These are phyloP conservation scores for Nannochloropsis oceanica DNA, from an alignment of 108 stramenopile genomes.

Conservation along the genomic window DNA sequence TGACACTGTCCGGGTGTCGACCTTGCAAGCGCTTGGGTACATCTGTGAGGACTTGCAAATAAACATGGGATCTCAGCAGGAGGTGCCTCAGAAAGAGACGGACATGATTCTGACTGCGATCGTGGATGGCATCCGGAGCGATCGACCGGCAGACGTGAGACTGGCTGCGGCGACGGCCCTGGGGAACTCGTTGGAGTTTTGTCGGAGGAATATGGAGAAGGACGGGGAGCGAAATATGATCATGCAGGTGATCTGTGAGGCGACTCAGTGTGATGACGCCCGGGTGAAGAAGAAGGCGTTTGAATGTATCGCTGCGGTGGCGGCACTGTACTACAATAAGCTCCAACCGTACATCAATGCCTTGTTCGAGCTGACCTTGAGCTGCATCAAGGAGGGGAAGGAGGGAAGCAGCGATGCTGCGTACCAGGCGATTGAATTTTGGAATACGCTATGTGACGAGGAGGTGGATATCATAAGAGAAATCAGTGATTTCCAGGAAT, in stretches of 20 bases:
- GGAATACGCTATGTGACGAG: conserved; percentile 72
- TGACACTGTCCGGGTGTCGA: conserved; percentile 54
- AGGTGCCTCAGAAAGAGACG: conserved; percentile 57
- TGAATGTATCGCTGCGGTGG: conserved; percentile 70
- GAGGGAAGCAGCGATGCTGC: conserved; percentile 46
- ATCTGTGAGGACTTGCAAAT: conserved; percentile 54
- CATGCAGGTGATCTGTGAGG: conserved; percentile 82
- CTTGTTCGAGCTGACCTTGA: conserved; percentile 70
- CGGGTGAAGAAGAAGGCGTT: conserved; percentile 62
- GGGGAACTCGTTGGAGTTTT: conserved; percentile 72
- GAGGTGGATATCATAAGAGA: conserved; percentile 54
- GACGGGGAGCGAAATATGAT: conserved; percentile 75
- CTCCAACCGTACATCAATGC: conserved; percentile 73
- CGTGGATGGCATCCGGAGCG: conserved; percentile 75
- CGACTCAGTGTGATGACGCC: conserved; percentile 57
- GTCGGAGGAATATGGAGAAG: conserved; percentile 71
- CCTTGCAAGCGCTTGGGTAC: conserved; percentile 85
- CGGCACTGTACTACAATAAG: conserved; percentile 75
- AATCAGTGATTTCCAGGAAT: neutral
- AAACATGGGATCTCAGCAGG: conserved; percentile 37
- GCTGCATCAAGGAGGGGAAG: conserved; percentile 62
- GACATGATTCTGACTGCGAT: conserved; percentile 86
- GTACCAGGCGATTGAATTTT: conserved; percentile 80
- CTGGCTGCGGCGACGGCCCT: conserved; percentile 69
- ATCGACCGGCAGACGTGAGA: conserved; percentile 59